phyloP scores from a whole-genome alignment of 495 filamentous ascomycete genomes.

The Aspergillus mulundensis region DNA sequence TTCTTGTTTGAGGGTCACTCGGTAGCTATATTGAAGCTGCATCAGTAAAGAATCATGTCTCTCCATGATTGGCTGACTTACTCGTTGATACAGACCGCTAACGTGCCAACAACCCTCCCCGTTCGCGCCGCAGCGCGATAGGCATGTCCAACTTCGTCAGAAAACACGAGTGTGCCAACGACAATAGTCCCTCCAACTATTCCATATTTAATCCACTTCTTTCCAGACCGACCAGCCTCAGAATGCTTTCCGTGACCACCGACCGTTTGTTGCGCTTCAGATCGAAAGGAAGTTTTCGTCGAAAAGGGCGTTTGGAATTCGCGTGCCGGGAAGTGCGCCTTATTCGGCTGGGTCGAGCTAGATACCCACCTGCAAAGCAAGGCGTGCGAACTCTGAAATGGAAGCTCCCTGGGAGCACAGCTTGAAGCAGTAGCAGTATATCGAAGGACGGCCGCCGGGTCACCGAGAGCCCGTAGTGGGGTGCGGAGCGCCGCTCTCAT shows the following conservation, averaged over 20 bases:
- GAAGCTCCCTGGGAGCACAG: constrained; percentile 3
- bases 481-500: constrained; percentile 39
- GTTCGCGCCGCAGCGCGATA: constrained; percentile 73
- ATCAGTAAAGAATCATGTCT: constrained; percentile 1
- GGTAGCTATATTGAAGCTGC: constrained; percentile 56
- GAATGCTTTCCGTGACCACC: constrained; percentile 14
- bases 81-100: constrained; percentile 88
- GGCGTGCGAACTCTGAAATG: constrained; percentile 4
- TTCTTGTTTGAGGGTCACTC: constrained; percentile 67
- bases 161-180: constrained; percentile 59
- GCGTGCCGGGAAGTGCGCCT: background rate
- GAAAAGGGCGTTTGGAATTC: background rate
- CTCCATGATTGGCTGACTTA: constrained; percentile 42
- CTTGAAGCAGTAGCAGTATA: constrained; percentile 22
- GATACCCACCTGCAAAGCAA: constrained; percentile 6
- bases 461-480: constrained; percentile 36
- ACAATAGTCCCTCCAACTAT: constrained; percentile 52
- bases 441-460: constrained; percentile 30
- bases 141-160: constrained; percentile 66
- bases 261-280: constrained; percentile 13
- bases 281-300: constrained; percentile 17
- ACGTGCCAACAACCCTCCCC: constrained; percentile 69
- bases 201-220: constrained; percentile 39
- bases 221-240: constrained; percentile 20
- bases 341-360: background rate